Evolutionary conservation across 192 early-diverging fungal genomes (phyloP), one percentile per base, ranked within the genome.

Genomic region (Rhizophagus sp.): DNA sequence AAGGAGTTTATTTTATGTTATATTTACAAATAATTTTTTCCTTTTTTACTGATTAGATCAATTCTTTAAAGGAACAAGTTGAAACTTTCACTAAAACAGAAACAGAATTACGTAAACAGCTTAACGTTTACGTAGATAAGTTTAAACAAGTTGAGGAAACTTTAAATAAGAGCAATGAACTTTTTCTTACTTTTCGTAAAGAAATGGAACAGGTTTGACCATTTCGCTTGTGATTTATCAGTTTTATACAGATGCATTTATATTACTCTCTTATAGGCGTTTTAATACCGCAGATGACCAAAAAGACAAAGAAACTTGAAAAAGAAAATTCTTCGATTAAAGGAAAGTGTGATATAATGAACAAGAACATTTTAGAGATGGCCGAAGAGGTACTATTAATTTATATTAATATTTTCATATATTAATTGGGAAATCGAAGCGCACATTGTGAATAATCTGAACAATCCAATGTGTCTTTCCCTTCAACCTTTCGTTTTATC

Each of bases 71-170:
- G 67, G 70, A 66, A 17, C 90, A 92, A 74, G 74, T 92, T 8
- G 81, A 82, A 24, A 79, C 81, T 15, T 89, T 88, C 69, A 76
- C 88, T 41, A 89, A 86, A 52, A 89, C 88, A 0, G 91, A 92
- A 76, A 78, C 83, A 5, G 91, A 92, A 52, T 80, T 92, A 64
- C 82, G 90, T 68, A 85, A 83, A 78, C 90, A 91, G 71, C 81
- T 91, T 47, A 82, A 82, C 33, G 81, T 89, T 0, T 92, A 92
- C 79, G 89, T 92, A 33, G 89, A 90, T 25, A 92, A 92, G 82
- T 91, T 92, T 68, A 85, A 86, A 75, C 81, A 88, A 78, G 90
- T 91, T 7, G 91, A 92, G 78, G 91, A 92, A 71, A 91, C 91
- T 12, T 80, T 92, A 50, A 89, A 89, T 79, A 90, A 90, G 72